Conservation (phyloP, 2,329 filamentous ascomycete genomes). For the Microdochium paspali region DNA sequence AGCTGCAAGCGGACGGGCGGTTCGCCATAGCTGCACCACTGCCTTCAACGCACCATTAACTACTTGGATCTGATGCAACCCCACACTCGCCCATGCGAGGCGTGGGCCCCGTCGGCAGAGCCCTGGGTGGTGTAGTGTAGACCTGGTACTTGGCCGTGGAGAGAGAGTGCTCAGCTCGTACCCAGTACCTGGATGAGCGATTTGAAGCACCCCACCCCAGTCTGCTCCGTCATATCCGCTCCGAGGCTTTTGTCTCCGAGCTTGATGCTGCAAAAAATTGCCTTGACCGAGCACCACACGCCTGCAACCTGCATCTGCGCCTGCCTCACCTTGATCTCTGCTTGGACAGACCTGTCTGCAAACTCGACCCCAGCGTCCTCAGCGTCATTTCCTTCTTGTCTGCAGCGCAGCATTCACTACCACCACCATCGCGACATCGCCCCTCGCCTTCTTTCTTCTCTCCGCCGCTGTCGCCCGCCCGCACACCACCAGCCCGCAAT, state of each 20-base stretch:
- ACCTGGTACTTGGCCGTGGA: too few relatives aligned
- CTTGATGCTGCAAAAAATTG: not conserved
- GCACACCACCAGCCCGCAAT: conserved; percentile 44
- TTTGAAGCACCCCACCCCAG: too few relatives aligned
- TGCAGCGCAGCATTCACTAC: not conserved
- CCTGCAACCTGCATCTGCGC: not conserved
- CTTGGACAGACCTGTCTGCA: not conserved
- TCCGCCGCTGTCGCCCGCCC: conserved; percentile 4
- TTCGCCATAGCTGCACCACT: too few relatives aligned
- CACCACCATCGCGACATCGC: too few relatives aligned
- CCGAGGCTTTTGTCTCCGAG: not conserved
- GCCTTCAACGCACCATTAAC: too few relatives aligned
- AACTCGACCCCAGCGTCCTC: not conserved
- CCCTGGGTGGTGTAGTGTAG: too few relatives aligned
- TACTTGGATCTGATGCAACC: too few relatives aligned
- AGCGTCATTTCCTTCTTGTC: not conserved
- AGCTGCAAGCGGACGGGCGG: too few relatives aligned
- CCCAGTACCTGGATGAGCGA: too few relatives aligned
- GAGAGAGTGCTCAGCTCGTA: too few relatives aligned
- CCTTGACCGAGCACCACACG: not conserved
- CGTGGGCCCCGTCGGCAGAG: too few relatives aligned
- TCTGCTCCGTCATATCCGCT: not conserved
- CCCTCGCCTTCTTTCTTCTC: conserved; percentile 10
- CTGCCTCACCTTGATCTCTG: not conserved
- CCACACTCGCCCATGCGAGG: too few relatives aligned